Base-by-base conservation (phyloP, 2,329 filamentous ascomycete species). In the Aspergillus vadensis region DNA sequence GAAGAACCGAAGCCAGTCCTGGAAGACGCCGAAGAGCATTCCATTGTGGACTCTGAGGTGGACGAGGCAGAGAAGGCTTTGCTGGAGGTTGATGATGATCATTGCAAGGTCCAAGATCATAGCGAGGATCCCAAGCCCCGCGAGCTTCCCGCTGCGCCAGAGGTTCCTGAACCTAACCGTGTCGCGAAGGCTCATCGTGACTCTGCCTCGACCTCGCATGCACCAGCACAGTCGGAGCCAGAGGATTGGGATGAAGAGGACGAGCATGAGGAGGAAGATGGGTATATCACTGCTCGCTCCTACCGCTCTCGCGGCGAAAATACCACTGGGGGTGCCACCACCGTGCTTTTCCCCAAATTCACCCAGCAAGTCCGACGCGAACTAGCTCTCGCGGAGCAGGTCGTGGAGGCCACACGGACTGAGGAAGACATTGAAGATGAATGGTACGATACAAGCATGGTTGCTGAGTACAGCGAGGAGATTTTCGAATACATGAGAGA, bases 391-490 rank as follows among this genome's bases (percentile, higher is more conserved):
- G 87, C 88, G 2, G 88, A 85, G 69, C 72, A 82, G 6, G 83
- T 88, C 62, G 91, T 96, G 14, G 86, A 91, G 66, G 78, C 80
- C 30, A 87, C 85, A 27, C 84, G 86, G 25, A 87, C 86, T 1
- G 75, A 80, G 4, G 91, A 95, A 60, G 92, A 97, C 60, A 81
- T 92, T 48, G 91, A 96, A 63, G 94, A 97, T 65, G 94, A 98
- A 73, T 82, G 85, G 55, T 96, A 90, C 87, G 95, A 98, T 73
- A 92, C 94, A 36, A 97, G 91, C 74, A 98, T 99, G 95, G 95
- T 98, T 54, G 91, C 93, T 10, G 94, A 98, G 74, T 99, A 99
- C 72, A 90, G 90, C 51, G 92, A 97, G 15, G 95, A 99, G 70
- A 98, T 99, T 68, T 97, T 98, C 70, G 83, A 86, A 25, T 97